phyloP scores from a whole-genome alignment of 1,139 yeast genomes.

The Candida frijolesensis region DNA sequence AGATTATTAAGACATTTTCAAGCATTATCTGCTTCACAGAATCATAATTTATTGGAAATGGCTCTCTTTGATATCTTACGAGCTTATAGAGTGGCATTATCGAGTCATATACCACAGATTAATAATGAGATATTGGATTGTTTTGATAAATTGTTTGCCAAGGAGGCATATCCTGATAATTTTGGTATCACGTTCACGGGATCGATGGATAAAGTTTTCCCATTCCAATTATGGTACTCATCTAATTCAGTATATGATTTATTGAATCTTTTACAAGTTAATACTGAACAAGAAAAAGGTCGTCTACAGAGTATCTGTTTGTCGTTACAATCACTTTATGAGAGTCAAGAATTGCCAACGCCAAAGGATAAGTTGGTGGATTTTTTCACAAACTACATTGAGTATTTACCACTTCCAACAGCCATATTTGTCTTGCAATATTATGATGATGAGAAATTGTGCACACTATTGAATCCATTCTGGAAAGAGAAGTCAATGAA shows the following conservation, averaged over 20 bases:
- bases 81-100: constrained; percentile 24
- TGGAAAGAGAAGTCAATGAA: constrained; percentile 54
- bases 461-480: constrained; percentile 53
- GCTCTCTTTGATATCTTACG: constrained; percentile 26
- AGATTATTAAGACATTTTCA: constrained; percentile 27
- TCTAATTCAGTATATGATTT: constrained; percentile 45
- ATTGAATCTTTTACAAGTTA: constrained; percentile 22
- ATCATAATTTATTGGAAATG: constrained; percentile 15
- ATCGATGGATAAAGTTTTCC: constrained; percentile 27
- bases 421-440: constrained; percentile 46
- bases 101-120: constrained; percentile 32
- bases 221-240: constrained; percentile 55
- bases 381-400: constrained; percentile 43
- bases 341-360: constrained; percentile 41
- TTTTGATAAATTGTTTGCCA: constrained; percentile 37
- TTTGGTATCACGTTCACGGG: constrained; percentile 17
- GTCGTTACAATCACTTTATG: constrained; percentile 36
- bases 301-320: constrained; percentile 40
- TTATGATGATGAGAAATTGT: constrained; percentile 52
- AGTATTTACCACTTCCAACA: constrained; percentile 35
- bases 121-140: constrained; percentile 35
- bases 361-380: constrained; percentile 47
- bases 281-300: constrained; percentile 34
- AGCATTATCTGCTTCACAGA: constrained; percentile 18
- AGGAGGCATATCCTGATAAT: constrained; percentile 23